Evolutionary conservation across 2,329 filamentous ascomycete species (phyloP), one percentile per base, ranked within the genome.

Genomic region (Cladosporium sp.): DNA sequence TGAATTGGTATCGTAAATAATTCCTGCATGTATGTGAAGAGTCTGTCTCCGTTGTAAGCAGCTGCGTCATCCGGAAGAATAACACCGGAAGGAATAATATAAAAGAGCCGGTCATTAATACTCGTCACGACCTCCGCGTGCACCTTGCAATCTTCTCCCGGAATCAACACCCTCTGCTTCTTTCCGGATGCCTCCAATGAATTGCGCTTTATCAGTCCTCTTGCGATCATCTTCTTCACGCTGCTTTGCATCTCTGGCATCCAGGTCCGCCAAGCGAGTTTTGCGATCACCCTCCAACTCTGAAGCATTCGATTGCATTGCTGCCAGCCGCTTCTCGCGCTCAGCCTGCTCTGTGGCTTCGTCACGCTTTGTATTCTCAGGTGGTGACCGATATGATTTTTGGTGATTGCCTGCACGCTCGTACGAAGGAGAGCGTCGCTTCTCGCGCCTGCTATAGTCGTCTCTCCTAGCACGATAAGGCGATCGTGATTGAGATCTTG

Each of bases 211-310:
- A 20, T 67, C 67, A 13, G 66, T 66, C 16, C 68, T 57, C 49
- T 62, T 64, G 39, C 58, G 57, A 25, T 89, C 81, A 48, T 94
- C 88, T 1, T 80, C 79, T 53, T 87, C 82, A 11, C 77, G 75
- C 38, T 82, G 78, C 15, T 72, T 72, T 42, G 78, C 76, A 58
- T 94, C 88, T 53, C 76, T 76, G 55, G 81, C 79, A 19, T 80
- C 82, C 15, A 91, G 70, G 1, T 81, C 80, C 0, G 80, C 79
- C 8, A 94, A 72, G 19, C 88, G 79, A 52, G 78, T 76, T 56
- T 80, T 79, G 27, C 89, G 82, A 57, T 86, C 83, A n/a, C 73
- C 64, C 59, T 92, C 86, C 41, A 94, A 72, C 9, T 85, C 80
- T 1, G 75, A 77, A 35, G 69, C 69, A 49, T 69, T 67, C 15